Evolutionary conservation across 306 rosid species (phyloP), one percentile per base, ranked within the genome.

Genomic region (Dalbergia cultrata): DNA sequence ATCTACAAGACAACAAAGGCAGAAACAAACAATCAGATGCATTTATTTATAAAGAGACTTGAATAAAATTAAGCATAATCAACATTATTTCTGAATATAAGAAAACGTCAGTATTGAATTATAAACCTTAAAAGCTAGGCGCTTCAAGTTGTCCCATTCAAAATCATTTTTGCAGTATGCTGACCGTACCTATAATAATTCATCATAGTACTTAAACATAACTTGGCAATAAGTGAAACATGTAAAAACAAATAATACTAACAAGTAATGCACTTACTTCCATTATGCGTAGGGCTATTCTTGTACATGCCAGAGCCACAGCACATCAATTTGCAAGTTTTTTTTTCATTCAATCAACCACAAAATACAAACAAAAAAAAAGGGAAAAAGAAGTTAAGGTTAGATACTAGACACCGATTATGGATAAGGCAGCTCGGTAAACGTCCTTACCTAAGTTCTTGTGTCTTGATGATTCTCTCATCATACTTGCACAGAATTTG

Each of bases 381-480:
- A 60, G 19, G 31, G 8, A 5, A 43, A 60, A 45, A 31, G 7
- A 4, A 17, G 43, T 26, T 54, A 52, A 63, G 67, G 67, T 82
- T 66, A 67, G 76, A 75, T 53, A 31, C 8, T 75, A 21, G 75
- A 76, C 43, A 72, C 14, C 4, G 13, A 45, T 69, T 57, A 75
- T 80, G 70, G 68, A 63, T 52, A 50, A 35, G 14, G 72, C 39
- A 35, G 53, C 43, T 65, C 68, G 77, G 8, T 45, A 50, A 37
- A 8, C 22, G 64, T 50, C 71, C 58, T 34, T 85, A 95, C 98
- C 99, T 73, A 95, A 88, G 47, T 58, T 49, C 86, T 91, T 90
- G 60, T 93, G 98, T 88, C 99, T 82, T 5, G 99, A 86, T 72
- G 98, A 93, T 81, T 95, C 97, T 75, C 99, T 62, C 91, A 93